Conservation (phyloP, 768 basidiomycete genomes). For the Serendipita sp. region DNA sequence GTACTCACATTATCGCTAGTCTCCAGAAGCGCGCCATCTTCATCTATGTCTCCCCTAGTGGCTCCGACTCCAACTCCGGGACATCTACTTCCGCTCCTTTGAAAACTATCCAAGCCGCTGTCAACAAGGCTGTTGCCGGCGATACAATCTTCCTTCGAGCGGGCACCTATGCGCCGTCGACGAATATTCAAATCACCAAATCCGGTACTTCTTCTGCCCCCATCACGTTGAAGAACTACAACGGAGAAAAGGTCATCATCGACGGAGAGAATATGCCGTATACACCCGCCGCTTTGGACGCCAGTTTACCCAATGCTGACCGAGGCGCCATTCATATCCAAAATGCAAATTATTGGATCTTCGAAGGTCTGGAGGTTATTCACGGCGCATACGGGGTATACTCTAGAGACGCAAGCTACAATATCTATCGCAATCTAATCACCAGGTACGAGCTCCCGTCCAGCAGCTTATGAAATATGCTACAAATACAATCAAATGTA, state of each 20-base stretch:
- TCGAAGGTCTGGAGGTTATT: constrained; percentile 8
- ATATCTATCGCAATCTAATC: constrained; percentile 9
- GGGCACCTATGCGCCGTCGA: constrained; percentile 6
- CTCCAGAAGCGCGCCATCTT: not conserved
- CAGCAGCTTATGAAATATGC: not conserved
- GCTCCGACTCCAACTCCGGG: constrained; percentile 8
- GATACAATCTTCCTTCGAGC: constrained; percentile 8
- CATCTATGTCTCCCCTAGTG: constrained; percentile 6
- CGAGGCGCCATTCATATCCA: constrained; percentile 8
- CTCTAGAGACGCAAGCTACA: constrained; percentile 6
- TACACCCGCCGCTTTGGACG: constrained; percentile 5
- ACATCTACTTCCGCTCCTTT: constrained; percentile 5
- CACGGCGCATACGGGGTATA: constrained; percentile 7
- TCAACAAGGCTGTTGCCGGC: constrained; percentile 5
- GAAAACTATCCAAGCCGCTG: constrained; percentile 6
- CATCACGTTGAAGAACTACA: constrained; percentile 8
- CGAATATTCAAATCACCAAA: constrained; percentile 7
- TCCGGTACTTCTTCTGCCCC: constrained; percentile 4
- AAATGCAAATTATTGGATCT: constrained; percentile 5
- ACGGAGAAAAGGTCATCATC: constrained; percentile 7
- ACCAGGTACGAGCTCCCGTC: not conserved
- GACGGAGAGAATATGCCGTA: constrained; percentile 6
- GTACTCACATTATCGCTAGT: not conserved
- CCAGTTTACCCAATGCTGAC: constrained; percentile 3
- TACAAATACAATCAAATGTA: not conserved